Percentiles rank a stretch among this genome's conserved stretches.
phyloP scores from a whole-genome alignment of 208 protist species.

The Acanthamoeba sp. region DNA sequence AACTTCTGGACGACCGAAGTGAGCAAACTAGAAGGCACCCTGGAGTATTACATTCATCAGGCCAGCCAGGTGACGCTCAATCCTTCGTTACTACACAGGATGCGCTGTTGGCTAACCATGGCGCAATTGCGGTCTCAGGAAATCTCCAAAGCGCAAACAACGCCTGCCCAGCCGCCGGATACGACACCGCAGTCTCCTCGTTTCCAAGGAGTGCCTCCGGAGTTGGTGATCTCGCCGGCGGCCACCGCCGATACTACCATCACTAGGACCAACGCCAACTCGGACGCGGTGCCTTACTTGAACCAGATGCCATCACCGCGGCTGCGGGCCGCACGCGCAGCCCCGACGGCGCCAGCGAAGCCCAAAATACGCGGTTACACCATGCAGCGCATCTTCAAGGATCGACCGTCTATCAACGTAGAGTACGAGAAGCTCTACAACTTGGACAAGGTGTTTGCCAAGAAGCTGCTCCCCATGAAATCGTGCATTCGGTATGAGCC shows the following conservation, averaged over 20 bases:
- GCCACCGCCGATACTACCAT: background rate
- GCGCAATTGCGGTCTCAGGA: no score
- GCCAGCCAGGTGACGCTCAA: background rate
- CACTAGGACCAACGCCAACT: background rate
- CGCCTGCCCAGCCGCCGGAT: background rate
- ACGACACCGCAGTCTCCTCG: no score
- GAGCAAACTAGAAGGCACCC: background rate
- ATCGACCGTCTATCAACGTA: constrained; percentile 4
- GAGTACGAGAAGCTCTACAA: constrained; percentile 31
- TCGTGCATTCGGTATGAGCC: background rate
- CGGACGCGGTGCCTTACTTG: background rate
- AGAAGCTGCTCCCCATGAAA: background rate
- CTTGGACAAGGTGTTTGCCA: background rate
- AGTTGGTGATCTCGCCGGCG: background rate
- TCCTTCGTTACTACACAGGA: background rate
- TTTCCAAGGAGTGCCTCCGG: background rate
- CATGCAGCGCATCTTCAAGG: constrained; percentile 21
- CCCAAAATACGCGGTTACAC: background rate
- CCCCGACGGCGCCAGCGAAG: background rate
- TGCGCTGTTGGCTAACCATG: background rate
- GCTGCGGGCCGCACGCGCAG: no score
- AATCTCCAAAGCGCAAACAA: background rate
- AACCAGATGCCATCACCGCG: background rate
- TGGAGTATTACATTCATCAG: background rate
- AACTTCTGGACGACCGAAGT: constrained; percentile 9